Conservation (phyloP, 768 basidiomycete genomes). For the Mrakia gelida region DNA sequence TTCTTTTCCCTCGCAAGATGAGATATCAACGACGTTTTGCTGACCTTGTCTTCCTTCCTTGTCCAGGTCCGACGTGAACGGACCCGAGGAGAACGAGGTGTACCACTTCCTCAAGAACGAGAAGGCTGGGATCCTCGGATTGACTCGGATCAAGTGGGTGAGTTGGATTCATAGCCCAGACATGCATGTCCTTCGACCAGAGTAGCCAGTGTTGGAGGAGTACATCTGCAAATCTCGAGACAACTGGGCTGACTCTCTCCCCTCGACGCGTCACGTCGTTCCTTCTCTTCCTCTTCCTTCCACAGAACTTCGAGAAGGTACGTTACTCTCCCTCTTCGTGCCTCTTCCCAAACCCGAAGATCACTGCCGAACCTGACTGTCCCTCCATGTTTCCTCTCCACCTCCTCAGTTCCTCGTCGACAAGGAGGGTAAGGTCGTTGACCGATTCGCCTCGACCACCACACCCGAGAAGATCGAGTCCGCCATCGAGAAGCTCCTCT, state of each 20-base stretch:
- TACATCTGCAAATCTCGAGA: no score
- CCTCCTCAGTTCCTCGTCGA: conserved; percentile 7
- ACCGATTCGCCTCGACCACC: neutral
- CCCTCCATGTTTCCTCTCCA: neutral
- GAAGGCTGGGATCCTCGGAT: conserved; percentile 10
- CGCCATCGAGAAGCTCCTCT: neutral
- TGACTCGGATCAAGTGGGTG: conserved; percentile 21
- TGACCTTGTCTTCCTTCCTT: neutral
- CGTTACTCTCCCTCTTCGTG: neutral
- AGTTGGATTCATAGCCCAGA: neutral
- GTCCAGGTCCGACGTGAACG: conserved; percentile 67
- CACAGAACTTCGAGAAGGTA: neutral
- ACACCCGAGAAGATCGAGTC: neutral
- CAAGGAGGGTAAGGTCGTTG: conserved; percentile 5
- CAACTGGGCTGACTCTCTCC: neutral
- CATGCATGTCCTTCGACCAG: no score
- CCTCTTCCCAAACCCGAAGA: neutral
- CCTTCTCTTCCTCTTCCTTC: neutral
- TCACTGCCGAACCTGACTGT: neutral
- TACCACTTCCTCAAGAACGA: conserved; percentile 23
- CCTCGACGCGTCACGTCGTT: neutral
- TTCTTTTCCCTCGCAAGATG: no score
- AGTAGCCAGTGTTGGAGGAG: neutral
- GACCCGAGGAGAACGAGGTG: conserved; percentile 68
- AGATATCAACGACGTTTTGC: no score